phyloP scores from a whole-genome alignment of 2,329 filamentous ascomycete species.

The Thielaviopsis ethacetica region DNA sequence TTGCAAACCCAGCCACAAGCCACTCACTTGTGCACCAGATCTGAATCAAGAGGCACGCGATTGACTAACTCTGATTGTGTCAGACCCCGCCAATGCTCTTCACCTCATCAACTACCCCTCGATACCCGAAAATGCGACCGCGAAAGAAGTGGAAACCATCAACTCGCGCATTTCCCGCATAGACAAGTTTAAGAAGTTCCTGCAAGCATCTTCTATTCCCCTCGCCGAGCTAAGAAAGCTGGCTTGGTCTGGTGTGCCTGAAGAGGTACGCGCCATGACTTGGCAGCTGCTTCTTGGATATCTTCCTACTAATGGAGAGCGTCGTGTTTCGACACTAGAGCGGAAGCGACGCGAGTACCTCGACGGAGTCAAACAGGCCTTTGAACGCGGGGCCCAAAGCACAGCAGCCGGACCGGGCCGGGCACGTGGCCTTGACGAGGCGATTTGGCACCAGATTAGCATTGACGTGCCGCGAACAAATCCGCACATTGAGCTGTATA shows the following conservation, averaged over 20 bases:
- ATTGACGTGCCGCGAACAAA: slow-evolving; percentile 96
- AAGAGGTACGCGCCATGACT: slow-evolving; percentile 95
- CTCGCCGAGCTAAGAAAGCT: slow-evolving; percentile 67
- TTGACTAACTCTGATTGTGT: slow-evolving; percentile 12
- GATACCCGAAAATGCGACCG: slow-evolving; percentile 52
- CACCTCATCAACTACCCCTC: slow-evolving; percentile 84
- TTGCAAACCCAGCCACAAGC: neutral
- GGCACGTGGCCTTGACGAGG: slow-evolving; percentile 66
- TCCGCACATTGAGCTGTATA: slow-evolving; percentile 85
- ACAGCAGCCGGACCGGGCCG: slow-evolving; percentile 18
- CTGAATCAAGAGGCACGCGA: neutral
- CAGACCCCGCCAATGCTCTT: slow-evolving; percentile 76
- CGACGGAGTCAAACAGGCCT: slow-evolving; percentile 66
- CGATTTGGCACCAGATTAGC: slow-evolving; percentile 98
- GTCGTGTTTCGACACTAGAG: slow-evolving; percentile 76
- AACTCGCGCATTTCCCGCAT: slow-evolving; percentile 82
- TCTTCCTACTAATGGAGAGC: slow-evolving; percentile 88
- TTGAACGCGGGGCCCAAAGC: slow-evolving; percentile 39
- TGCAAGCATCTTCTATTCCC: slow-evolving; percentile 82
- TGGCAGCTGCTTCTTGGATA: slow-evolving; percentile 95
- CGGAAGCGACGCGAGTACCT: slow-evolving; percentile 93
- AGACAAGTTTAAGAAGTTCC: slow-evolving; percentile 94
- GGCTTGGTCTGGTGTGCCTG: slow-evolving; percentile 87
- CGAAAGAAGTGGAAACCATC: slow-evolving; percentile 74
- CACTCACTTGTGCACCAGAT: slow-evolving; percentile 6